Evolutionary conservation across 2,329 filamentous ascomycete species (phyloP), one percentile per base, ranked within the genome.

Genomic region (Passalora sequoiae): DNA sequence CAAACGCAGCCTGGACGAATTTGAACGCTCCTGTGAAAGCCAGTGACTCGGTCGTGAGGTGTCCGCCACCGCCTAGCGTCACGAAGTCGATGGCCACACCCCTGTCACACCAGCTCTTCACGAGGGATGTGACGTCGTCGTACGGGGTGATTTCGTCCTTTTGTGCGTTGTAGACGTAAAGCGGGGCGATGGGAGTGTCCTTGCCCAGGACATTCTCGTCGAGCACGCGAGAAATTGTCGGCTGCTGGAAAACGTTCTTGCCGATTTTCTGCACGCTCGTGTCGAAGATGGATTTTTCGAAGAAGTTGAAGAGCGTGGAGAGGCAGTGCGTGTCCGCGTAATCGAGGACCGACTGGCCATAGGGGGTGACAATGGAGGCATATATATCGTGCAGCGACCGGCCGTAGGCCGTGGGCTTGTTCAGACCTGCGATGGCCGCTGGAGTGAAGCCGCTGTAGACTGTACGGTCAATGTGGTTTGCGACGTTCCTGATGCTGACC

Each of bases 401-500:
- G 7, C 40, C 56, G 33, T 62, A 62, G 0, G 59, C 49, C 12
- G 29, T 51, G 1, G 52, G 51, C 15, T 47, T 47, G 24, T 24
- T 28, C 6, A 61, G 44, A 20, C 59, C 59, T 7, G 40, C 50
- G 19, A 61, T 15, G 3, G 55, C 45, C 6, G 47, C 35, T 4
- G 58, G 57, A 0, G 60, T 47, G 51, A 61, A 62, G n/a, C 60
- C 59, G 22, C 46, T 36, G 44, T 58, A 57, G 4, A 41, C 8
- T 1, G 54, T 59, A 27, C 49, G 46, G 31, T 60, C 58, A 31
- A 61, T 46, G 43, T 50, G 59, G 7, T 49, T 36, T 6, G 49
- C 45, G 3, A 52, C 56, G 8, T 54, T 58, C 4, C 56, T 61
- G 15, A 62, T 36, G 29, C 74, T 70, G 0, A 72, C 66, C 0